A percentile compares a stretch with the other conserved stretches of the same genome.
Evolutionary conservation across 257 asterid species (phyloP).

Genomic region (Solanum appendiculatum): DNA sequence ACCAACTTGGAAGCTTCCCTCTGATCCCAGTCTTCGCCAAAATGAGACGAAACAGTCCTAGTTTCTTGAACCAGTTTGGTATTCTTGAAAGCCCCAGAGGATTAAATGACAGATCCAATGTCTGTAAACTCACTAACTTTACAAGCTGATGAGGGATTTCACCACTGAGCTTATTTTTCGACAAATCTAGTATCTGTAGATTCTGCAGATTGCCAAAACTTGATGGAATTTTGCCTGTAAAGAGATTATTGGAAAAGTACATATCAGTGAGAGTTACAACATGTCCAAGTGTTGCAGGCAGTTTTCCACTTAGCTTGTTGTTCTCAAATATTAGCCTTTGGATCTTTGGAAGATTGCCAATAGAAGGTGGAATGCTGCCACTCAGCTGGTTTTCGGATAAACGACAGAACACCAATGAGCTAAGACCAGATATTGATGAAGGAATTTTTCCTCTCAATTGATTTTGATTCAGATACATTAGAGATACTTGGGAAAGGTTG

Average conservation of each 20-base stretch:
- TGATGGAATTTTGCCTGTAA: slow-evolving; percentile 44
- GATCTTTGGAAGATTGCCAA: slow-evolving; percentile 25
- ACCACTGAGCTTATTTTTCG: slow-evolving; percentile 38
- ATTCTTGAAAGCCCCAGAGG: slow-evolving; percentile 33
- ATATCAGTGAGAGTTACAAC: slow-evolving; percentile 23
- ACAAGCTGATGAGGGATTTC: slow-evolving; percentile 32
- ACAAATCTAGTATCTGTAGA: slow-evolving; percentile 33
- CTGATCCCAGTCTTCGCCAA: slow-evolving; percentile 45
- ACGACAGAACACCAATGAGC: slow-evolving; percentile 22
- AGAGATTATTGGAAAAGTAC: slow-evolving; percentile 42
- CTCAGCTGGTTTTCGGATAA: slow-evolving; percentile 40
- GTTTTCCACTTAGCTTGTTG: slow-evolving; percentile 43
- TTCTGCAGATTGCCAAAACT: slow-evolving; percentile 36
- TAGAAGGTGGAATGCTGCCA: slow-evolving; percentile 43
- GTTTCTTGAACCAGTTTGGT: slow-evolving; percentile 34
- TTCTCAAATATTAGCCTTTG: slow-evolving; percentile 35
- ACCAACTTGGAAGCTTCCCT: slow-evolving; percentile 44
- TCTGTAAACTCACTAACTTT: slow-evolving; percentile 21
- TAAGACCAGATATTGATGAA: slow-evolving; percentile 31
- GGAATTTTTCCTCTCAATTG: slow-evolving; percentile 46
- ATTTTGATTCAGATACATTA: slow-evolving; percentile 26
- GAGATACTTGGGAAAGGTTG: slow-evolving; percentile 15
- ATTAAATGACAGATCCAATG: slow-evolving; percentile 46
- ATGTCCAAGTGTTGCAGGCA: slow-evolving; percentile 47
- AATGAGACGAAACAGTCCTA: slow-evolving; percentile 22